phyloP scores from a whole-genome alignment of 441 rosid genomes.

The Pelargonium fulgidum region DNA sequence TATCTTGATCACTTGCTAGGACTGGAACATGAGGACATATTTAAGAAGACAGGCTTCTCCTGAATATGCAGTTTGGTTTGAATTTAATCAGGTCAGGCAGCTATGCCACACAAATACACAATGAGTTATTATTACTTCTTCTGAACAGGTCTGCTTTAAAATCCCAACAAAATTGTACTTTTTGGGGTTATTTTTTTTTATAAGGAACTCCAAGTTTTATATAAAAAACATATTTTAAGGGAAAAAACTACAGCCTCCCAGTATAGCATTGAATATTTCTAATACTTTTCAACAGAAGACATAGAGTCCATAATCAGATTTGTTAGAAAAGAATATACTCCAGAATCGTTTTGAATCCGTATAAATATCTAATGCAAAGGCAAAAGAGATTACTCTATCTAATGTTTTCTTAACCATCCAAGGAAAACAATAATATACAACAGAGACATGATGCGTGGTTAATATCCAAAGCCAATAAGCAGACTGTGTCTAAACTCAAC shows the following conservation, averaged over 20 bases:
- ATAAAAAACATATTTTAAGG: background rate
- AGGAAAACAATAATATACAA: background rate
- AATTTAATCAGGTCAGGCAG: background rate
- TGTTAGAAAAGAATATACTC: background rate
- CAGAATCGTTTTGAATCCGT: background rate
- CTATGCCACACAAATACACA: background rate
- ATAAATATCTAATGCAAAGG: background rate
- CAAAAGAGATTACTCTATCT: background rate
- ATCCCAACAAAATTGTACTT: background rate
- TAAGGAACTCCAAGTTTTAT: background rate
- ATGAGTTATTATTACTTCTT: no score
- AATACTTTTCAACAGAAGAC: background rate
- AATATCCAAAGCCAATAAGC: background rate
- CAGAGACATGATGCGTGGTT: background rate
- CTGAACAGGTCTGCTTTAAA: background rate
- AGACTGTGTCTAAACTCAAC: background rate
- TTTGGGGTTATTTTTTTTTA: background rate
- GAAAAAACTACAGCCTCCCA: background rate
- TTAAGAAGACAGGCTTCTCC: background rate
- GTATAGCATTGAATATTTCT: background rate
- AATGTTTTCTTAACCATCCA: background rate
- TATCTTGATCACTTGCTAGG: background rate
- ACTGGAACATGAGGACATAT: background rate
- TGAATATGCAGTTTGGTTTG: background rate
- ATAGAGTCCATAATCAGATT: background rate